phyloP scores from a whole-genome alignment of 108 stramenopile species.

The Cyclotella atomus region DNA sequence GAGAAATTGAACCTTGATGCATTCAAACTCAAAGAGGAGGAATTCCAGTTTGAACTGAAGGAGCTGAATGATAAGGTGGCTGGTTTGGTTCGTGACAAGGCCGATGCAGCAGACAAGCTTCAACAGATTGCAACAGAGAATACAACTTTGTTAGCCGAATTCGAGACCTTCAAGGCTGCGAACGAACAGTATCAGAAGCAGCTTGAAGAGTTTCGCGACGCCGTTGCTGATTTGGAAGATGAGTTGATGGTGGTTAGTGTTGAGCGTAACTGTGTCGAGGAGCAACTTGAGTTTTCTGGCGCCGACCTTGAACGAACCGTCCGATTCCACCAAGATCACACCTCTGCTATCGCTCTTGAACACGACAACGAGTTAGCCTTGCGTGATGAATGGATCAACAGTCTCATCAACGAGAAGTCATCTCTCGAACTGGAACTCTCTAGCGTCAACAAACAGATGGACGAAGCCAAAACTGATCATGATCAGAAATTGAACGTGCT shows the following conservation, averaged over 20 bases:
- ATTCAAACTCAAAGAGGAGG: constrained; percentile 16
- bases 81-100: constrained; percentile 12
- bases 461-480: neutral
- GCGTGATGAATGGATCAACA: constrained; percentile 9
- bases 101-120: constrained; percentile 3
- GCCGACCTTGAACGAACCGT: constrained; percentile 17
- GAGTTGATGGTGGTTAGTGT: constrained; percentile 10
- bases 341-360: neutral
- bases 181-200: neutral
- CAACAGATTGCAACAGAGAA: neutral
- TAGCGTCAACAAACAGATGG: neutral
- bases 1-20: constrained; percentile 28
- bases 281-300: neutral
- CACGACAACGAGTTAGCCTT: neutral
- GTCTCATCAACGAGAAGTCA: constrained; percentile 10
- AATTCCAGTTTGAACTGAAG: constrained; percentile 7
- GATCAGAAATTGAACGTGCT: neutral
- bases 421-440: neutral
- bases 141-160: neutral
- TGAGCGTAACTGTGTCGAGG: constrained; percentile 3
- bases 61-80: constrained; percentile 4
- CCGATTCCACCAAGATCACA: constrained; percentile 11
- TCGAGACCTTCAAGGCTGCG: constrained; percentile 7
- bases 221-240: constrained; percentile 15
- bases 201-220: constrained; percentile 2